These are phyloP conservation scores for Grosmannia clavigera DNA, from an alignment of 2,329 filamentous ascomycete genomes.

Conservation along the genomic window DNA sequence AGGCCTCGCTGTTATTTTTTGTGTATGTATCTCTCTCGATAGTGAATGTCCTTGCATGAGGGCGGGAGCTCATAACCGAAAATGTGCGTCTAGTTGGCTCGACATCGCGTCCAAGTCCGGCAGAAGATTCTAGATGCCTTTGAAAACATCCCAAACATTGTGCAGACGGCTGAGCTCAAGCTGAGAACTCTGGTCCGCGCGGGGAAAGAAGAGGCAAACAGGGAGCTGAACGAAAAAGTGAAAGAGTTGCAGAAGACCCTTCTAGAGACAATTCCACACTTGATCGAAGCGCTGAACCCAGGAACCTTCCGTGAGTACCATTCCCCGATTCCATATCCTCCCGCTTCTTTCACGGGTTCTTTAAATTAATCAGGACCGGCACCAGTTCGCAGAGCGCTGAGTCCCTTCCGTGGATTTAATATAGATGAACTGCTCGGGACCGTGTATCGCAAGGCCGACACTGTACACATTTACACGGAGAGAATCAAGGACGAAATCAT, in stretches of 20 bases:
- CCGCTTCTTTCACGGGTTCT: no score
- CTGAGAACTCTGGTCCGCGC: conserved; percentile 2
- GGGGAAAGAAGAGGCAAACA: background rate
- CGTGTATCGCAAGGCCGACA: background rate
- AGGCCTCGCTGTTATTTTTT: conserved; percentile 9
- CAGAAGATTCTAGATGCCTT: conserved; percentile 11
- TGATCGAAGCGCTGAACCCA: conserved; percentile 10
- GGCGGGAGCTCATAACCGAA: background rate
- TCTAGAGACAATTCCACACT: background rate
- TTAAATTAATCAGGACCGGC: background rate
- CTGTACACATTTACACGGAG: background rate
- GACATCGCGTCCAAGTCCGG: conserved; percentile 8
- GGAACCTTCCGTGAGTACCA: conserved; percentile 6
- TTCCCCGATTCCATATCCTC: background rate
- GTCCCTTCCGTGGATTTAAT: background rate
- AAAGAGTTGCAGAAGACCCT: conserved; percentile 4
- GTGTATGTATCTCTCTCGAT: conserved; percentile 2
- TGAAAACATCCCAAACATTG: conserved; percentile 9
- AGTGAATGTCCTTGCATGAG: background rate
- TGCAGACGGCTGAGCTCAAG: conserved; percentile 10
- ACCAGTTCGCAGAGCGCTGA: background rate
- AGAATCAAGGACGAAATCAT: background rate
- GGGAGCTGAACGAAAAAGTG: background rate
- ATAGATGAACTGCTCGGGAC: conserved; percentile 1
- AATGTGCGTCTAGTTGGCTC: conserved; percentile 5